Evolutionary conservation across 2,329 filamentous ascomycete species (phyloP).

Genomic region (Shiraia bambusicola): DNA sequence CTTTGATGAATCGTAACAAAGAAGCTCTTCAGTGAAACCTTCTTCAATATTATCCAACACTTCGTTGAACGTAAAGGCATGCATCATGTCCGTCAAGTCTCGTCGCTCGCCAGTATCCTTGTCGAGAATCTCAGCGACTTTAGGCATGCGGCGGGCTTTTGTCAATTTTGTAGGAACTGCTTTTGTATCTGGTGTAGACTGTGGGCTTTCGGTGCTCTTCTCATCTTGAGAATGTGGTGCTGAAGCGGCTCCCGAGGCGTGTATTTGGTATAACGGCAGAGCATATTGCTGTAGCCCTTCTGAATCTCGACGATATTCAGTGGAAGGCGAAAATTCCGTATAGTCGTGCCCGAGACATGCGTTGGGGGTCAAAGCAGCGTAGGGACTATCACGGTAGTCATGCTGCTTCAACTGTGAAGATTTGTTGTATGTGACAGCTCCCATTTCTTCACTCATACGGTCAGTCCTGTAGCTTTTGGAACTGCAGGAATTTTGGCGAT

Average conservation of each 20-base stretch:
- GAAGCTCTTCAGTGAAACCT: slow-evolving; percentile 8
- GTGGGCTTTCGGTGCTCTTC: slow-evolving; percentile 1
- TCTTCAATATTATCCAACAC: slow-evolving; percentile 25
- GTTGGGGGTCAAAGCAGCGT: slow-evolving; percentile 12
- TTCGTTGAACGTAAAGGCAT: slow-evolving; percentile 33
- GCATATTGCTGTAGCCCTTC: slow-evolving; percentile 27
- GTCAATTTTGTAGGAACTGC: slow-evolving; percentile 21
- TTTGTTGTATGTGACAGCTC: slow-evolving; percentile 16
- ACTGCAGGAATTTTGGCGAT: slow-evolving; percentile 28
- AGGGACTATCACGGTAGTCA: slow-evolving; percentile 21
- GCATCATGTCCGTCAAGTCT: slow-evolving; percentile 38
- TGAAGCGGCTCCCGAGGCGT: slow-evolving; percentile 17
- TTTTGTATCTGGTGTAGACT: slow-evolving; percentile 6
- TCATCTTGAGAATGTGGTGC: slow-evolving; percentile 15
- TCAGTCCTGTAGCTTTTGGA: slow-evolving; percentile 22
- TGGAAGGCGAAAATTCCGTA: slow-evolving; percentile 2
- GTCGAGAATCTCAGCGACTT: slow-evolving; percentile 28
- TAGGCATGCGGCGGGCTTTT: slow-evolving; percentile 23
- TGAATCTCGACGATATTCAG: slow-evolving; percentile 29
- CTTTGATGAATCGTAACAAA: slow-evolving; percentile 24
- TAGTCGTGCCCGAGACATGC: slow-evolving; percentile 2
- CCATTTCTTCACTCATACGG: slow-evolving; percentile 5
- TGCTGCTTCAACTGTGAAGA: slow-evolving; percentile 7
- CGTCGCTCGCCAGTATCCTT: slow-evolving; percentile 37
- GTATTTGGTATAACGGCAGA: slow-evolving; percentile 19